Evolutionary conservation across 1,139 yeast species (phyloP), one percentile per base, ranked within the genome.

Genomic region (Hyphopichia burtonii): DNA sequence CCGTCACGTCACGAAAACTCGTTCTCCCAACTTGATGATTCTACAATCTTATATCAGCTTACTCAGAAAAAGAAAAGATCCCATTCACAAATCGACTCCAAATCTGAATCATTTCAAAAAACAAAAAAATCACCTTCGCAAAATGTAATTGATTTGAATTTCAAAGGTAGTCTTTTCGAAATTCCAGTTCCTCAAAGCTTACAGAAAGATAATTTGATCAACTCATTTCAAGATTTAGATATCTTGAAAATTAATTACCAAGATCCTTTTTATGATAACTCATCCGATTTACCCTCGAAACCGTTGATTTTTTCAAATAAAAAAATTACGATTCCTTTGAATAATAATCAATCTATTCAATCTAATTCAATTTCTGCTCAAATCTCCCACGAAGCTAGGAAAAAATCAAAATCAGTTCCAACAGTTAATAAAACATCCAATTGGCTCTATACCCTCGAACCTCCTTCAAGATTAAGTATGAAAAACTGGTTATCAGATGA

Each of bases 251-350:
- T 79, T 10, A 73, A 80, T 17, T 84, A 85, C 54, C 47, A 53
- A 2, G 86, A 79, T 45, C 96, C 96, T 0, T 80, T 65, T 50
- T 90, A 79, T 52, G 75, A 82, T 19, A 66, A 72, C 27, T 59
- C 66, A 0, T 55, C 58, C 1, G 87, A 86, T 49, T 65, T 78
- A 4, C 83, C 84, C 1, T 41, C 61, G 1, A 67, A 65, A 22
- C 83, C 94, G 0, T 72, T 83, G 45, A 61, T 78, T 2, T 83
- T 81, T 61, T 90, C 91, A 0, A 90, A 90, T 17, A 79, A 74
- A 44, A 79, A 76, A 49, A 81, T 82, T 47, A 65, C 56, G 1
- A 60, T 82, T 2, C 72, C 74, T 0, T 51, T 57, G 6, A 43
- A 46, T 10, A 55, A 56, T 34, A 52, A 49, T 2, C 41, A 44